Evolutionary conservation across 345 rosid species (phyloP), one percentile per base, ranked within the genome.

Genomic region (Rubroshorea leprosula): DNA sequence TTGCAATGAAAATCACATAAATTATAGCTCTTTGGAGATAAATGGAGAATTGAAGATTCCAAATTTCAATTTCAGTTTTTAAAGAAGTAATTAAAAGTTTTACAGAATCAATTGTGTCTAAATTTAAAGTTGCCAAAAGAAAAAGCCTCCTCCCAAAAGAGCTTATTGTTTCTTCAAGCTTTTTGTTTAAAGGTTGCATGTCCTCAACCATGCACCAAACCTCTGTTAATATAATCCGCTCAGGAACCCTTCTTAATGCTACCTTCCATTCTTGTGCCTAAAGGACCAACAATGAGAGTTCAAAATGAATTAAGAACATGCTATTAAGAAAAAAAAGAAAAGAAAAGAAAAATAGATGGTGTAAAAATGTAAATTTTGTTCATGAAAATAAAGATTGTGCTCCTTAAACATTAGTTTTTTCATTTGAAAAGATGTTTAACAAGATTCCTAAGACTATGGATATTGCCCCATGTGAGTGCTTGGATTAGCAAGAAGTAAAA

Each of bases 151-250:
- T 50, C 23, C 6, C 60, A 27, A 41, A 63, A 35, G 51, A 58
- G 66, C 85, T 68, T 67, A 93, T 97, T 31, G 96, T 85, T 68
- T 87, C 90, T 58, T 93, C 99, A 41, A 93, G 83, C 75, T 69
- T 82, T 72, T 63, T 82, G 72, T 89, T 93, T 52, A 93, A 65
- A 55, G 61, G 65, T 69, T 85, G 91, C 97, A 93, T 93, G 72
- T 89, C 81, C 67, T 87, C 90, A 45, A 93, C 99, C 99, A 93
- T 82, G 0, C 72, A 80, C 13, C 92, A 96, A 66, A 93, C 88
- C 77, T 87, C 97, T 27, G 79, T 44, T 49, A 93, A 69, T 57
- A 93, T 72, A 66, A 71, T 58, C 74, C 80, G 87, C 74, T 93
- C 99, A 22, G 97, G 99, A 47, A 83, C 66, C 74, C 68, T 87